phyloP scores from a whole-genome alignment of 176 grass and related monocot genomes.

The Pontederia crassipes region DNA sequence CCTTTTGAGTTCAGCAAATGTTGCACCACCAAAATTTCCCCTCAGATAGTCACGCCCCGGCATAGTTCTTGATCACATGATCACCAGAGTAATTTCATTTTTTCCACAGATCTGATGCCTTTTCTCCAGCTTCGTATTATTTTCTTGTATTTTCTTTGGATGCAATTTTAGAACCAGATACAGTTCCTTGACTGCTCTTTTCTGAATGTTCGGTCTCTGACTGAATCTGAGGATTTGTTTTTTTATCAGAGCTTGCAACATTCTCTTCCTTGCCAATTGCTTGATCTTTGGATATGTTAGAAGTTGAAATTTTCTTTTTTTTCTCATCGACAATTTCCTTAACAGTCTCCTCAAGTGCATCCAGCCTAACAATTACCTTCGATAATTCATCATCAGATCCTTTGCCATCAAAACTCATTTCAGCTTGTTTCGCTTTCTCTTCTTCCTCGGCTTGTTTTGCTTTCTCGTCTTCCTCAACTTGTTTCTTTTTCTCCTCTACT shows the following conservation, averaged over 20 bases:
- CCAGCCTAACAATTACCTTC: slow-evolving; percentile 45
- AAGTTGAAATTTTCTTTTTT: slow-evolving; percentile 38
- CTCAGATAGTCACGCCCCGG: too few relatives aligned
- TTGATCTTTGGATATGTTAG: slow-evolving; percentile 17
- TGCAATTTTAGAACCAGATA: too few relatives aligned
- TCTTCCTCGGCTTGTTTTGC: slow-evolving; percentile 41
- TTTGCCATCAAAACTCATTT: slow-evolving; percentile 47
- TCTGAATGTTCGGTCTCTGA: too few relatives aligned
- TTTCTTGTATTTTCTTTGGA: too few relatives aligned
- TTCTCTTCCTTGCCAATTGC: not conserved
- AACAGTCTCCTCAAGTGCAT: slow-evolving; percentile 50
- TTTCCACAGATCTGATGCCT: too few relatives aligned
- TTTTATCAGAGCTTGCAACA: slow-evolving; percentile 4
- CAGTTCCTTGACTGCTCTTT: too few relatives aligned
- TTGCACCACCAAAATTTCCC: too few relatives aligned
- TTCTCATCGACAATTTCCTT: slow-evolving; percentile 60
- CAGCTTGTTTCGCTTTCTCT: slow-evolving; percentile 53
- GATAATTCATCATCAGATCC: slow-evolving; percentile 49
- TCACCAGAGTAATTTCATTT: too few relatives aligned
- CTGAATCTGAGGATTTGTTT: not conserved
- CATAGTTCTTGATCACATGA: too few relatives aligned
- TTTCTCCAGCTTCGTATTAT: too few relatives aligned
- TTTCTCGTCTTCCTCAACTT: slow-evolving; percentile 22
- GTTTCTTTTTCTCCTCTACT: slow-evolving; percentile 29
- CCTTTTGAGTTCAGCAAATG: too few relatives aligned